Base-by-base conservation (phyloP, 2,329 filamentous ascomycete genomes). In the Diaporthe capsici region DNA sequence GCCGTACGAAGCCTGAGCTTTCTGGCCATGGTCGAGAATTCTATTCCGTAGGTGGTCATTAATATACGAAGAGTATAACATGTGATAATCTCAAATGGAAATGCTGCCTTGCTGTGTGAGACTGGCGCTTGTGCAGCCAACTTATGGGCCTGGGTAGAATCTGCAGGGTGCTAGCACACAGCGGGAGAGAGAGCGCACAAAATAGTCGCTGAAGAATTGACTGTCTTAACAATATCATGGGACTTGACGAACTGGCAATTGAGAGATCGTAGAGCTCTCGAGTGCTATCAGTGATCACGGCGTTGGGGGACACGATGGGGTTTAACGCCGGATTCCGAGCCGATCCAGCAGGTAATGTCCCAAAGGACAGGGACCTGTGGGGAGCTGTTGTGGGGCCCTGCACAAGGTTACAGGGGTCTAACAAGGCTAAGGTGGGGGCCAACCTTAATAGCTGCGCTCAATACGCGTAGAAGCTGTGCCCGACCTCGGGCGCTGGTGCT, bases 401-500 rank as follows among this genome's bases (percentile, higher is more conserved):
- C 34, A 31, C 58, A 61, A 15, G 37, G 12, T 13, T 60, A 15
- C 58, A 61, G 37, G 47, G 65, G 49, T 55, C 47, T 34, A 42
- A 20, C 47, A 53, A 68, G 47, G 47, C 28, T 53, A 53, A 65
- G 42, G 65, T 68, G 63, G 3, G 44, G 20, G 47, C 47, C n/a
- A 39, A 68, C 47, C 31, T 53, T 68, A 42, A 67, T 22, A 34
- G 22, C 20, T 31, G 61, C 20, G 39, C 17, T 15, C 6, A 28
- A 25, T 44, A 63, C 37, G 37, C 15, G 44, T 20, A 68, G 31
- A 68, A 68, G 22, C 63, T 55, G 9, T 8, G 25, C 28, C 49
- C 47, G 65, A 53, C 47, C 49, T 53, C 47, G 22, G 65, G 31
- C 65, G 65, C 49, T 53, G 65, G 49, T 22, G 61, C 49, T 55